Conservation (phyloP, 2,329 filamentous ascomycete species). For the Thielaviopsis musarum region DNA sequence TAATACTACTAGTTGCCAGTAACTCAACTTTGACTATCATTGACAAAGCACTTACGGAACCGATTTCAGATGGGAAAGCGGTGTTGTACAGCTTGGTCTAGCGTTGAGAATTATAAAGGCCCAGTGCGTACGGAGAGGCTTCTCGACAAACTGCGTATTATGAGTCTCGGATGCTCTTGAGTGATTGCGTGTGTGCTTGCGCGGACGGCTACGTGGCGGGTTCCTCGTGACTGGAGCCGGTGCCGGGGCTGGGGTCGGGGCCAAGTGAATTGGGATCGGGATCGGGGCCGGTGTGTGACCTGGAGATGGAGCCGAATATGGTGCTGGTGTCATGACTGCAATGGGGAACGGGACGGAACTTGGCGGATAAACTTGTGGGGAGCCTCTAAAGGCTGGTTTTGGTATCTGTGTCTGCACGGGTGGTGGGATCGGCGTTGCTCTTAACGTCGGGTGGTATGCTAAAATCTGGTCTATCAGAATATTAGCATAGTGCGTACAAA, state of each 20-base stretch:
- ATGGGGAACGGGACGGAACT: background rate
- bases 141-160: background rate
- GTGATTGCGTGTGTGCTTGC: no score
- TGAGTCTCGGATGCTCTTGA: no score
- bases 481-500: background rate
- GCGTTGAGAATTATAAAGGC: background rate
- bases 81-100: background rate
- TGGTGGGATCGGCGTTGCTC: background rate
- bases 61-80: background rate
- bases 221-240: no score
- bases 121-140: background rate
- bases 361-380: background rate
- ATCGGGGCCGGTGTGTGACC: no score
- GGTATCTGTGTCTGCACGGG: background rate
- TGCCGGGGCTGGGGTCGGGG: no score
- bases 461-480: background rate
- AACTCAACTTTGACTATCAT: background rate
- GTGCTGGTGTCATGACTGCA: background rate
- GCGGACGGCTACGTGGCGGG: no score
- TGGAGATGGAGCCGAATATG: no score
- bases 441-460: background rate
- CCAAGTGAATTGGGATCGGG: no score
- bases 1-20: background rate
- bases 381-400: background rate
- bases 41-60: background rate